phyloP scores from a whole-genome alignment of 164 flowering plant genomes.

The Dillenia turbinata region DNA sequence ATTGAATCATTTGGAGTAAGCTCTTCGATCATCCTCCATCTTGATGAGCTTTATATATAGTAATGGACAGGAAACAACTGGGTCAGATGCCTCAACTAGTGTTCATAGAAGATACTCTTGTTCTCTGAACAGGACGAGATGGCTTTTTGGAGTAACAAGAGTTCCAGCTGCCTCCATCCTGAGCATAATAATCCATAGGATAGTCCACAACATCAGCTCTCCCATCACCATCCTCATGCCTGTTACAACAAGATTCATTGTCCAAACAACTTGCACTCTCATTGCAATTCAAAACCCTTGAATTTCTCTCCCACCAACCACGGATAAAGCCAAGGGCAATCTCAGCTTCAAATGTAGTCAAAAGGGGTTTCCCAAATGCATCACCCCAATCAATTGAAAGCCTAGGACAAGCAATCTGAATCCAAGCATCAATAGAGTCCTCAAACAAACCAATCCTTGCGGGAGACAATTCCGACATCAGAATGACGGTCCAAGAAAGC shows the following conservation, averaged over 20 bases:
- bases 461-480: constrained; percentile 92
- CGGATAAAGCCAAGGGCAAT: constrained; percentile 72
- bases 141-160: constrained; percentile 58
- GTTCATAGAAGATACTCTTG: too few relatives aligned
- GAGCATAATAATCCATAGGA: constrained; percentile 99
- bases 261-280: constrained; percentile 18
- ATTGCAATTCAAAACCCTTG: constrained; percentile 9
- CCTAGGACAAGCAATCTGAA: constrained; percentile 95
- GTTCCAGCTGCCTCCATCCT: constrained; percentile 97
- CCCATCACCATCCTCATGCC: constrained; percentile 14
- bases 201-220: constrained; percentile 39
- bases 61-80: too few relatives aligned
- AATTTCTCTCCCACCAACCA: constrained; percentile 88
- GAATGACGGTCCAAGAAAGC: constrained; percentile 50
- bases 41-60: too few relatives aligned
- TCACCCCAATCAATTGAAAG: constrained; percentile 99
- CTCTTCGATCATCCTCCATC: too few relatives aligned
- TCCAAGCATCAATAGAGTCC: constrained; percentile 94
- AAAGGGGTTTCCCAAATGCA: constrained; percentile 72
- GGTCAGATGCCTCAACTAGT: too few relatives aligned
- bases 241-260: constrained; percentile 30
- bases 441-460: constrained; percentile 65
- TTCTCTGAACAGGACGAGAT: constrained; percentile 34
- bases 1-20: too few relatives aligned
- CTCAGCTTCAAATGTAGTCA: constrained; percentile 94